Base-by-base conservation (phyloP, 2,329 filamentous ascomycete genomes). In the Colletotrichum endophyticum region DNA sequence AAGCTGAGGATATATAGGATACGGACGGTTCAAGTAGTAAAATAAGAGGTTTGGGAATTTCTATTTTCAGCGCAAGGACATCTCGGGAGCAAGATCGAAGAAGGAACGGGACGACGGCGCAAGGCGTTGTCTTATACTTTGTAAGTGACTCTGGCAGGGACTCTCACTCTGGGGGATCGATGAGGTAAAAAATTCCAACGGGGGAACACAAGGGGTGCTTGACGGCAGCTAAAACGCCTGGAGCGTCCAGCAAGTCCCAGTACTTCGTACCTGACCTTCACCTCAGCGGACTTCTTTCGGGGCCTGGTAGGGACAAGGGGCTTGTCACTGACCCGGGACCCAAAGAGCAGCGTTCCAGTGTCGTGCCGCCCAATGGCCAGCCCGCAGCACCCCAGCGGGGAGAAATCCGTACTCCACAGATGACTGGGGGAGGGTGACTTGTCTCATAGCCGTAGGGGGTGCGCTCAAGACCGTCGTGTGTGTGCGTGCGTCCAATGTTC, bases 161-260 rank as follows among this genome's bases (percentile, higher is more conserved):
- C 56, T 39, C 44, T 53, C 44, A 13, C 22, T 72, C 72, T 66
- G 64, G 70, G 69, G 70, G 62, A 59, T 68, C 61, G 70, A 78
- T 78, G 75, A 75, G 75, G 75, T 72, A 77, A 72, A 77, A 68
- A 72, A 70, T 66, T 49, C 61, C 62, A 77, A 74, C 67, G 56
- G 61, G 30, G 70, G 53, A 57, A 67, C 66, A 57, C 44, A 77
- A 70, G 74, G 74, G 74, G 74, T 74, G 75, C 72, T 62, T 77
- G 72, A 77, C 72, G 62, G 62, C 72, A 77, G 56, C 72, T 75
- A 77, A 77, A 77, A 75, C 72, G 25, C 74, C 53, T 72, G 67
- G 34, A 75, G 72, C 72, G 36, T 64, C 71, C 66, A 75, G 75
- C 75, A 75, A 28, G 72, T 77, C 75, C 74, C 71, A 70, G 71